phyloP scores from a whole-genome alignment of 1,284 basidiomycete genomes.

The Boletus mariae region DNA sequence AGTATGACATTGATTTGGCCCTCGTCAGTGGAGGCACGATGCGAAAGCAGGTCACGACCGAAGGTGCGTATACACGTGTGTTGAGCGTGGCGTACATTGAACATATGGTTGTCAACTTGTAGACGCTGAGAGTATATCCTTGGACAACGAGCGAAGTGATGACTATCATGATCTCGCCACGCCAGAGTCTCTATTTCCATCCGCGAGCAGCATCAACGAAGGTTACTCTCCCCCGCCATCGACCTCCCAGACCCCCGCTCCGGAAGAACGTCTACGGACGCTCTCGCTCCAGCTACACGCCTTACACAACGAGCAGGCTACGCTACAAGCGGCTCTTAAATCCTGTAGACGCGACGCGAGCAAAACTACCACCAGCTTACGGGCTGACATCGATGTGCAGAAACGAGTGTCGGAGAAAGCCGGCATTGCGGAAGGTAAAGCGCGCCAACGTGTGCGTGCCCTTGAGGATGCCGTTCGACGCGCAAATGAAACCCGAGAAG shows the following conservation, averaged over 20 bases:
- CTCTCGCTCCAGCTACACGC: conserved; percentile 56
- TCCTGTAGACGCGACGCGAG: conserved; percentile 67
- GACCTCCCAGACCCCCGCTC: conserved; percentile 33
- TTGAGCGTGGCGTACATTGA: conserved; percentile 13
- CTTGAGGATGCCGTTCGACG: conserved; percentile 75
- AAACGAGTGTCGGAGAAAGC: conserved; percentile 72
- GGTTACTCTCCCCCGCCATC: conserved; percentile 16
- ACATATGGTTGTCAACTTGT: background rate
- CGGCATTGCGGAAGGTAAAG: conserved; percentile 57
- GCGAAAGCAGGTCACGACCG: conserved; percentile 60
- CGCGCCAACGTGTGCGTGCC: conserved; percentile 71
- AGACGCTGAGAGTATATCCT: conserved; percentile 26
- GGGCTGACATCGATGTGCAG: conserved; percentile 70
- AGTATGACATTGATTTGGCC: conserved; percentile 76
- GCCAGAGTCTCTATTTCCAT: conserved; percentile 19
- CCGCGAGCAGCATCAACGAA: conserved; percentile 16
- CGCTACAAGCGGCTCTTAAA: conserved; percentile 61
- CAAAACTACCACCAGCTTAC: conserved; percentile 67
- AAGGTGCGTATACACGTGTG: conserved; percentile 39
- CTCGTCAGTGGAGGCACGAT: conserved; percentile 61
- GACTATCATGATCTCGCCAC: conserved; percentile 11
- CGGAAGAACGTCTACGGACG: conserved; percentile 61
- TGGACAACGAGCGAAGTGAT: conserved; percentile 19
- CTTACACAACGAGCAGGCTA: conserved; percentile 56
- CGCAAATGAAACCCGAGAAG: conserved; percentile 53